A percentile compares a stretch with the other conserved stretches of the same genome.
Conservation (phyloP, 2,329 filamentous ascomycete genomes). For the Ceratocystis harringtonii region DNA sequence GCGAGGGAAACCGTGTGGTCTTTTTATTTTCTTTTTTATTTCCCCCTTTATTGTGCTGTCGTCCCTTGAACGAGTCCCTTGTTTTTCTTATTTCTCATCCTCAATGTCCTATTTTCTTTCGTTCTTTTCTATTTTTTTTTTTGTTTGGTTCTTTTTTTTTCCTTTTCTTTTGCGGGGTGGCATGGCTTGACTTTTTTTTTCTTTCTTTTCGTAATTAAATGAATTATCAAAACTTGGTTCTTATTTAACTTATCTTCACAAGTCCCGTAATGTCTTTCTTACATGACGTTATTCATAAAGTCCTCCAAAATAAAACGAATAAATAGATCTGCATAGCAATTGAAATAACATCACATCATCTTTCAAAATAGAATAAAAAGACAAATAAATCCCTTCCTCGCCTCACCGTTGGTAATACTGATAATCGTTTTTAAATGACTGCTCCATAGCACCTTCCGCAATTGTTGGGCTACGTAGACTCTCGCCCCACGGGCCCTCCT, state of each 20-base stretch:
- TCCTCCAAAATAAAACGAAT: background rate
- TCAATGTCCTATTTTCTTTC: background rate
- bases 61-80: background rate
- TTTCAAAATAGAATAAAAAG: background rate
- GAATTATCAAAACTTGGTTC: too few relatives aligned
- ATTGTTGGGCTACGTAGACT: slow-evolving; percentile 3
- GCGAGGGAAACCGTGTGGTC: background rate
- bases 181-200: background rate
- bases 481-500: background rate
- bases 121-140: background rate
- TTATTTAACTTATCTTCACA: background rate
- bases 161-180: background rate
- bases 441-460: background rate
- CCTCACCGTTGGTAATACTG: background rate
- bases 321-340: background rate
- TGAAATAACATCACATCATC: background rate
- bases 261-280: background rate
- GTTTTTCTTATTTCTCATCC: background rate
- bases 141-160: background rate
- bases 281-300: background rate
- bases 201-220: background rate
- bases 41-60: background rate
- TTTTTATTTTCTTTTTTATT: background rate
- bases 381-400: background rate
- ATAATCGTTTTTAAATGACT: background rate